A percentile compares a stretch with the other conserved stretches of the same genome.
These are phyloP conservation scores for Claviceps africana DNA, from an alignment of 2,329 filamentous ascomycete genomes.

Conservation along the genomic window DNA sequence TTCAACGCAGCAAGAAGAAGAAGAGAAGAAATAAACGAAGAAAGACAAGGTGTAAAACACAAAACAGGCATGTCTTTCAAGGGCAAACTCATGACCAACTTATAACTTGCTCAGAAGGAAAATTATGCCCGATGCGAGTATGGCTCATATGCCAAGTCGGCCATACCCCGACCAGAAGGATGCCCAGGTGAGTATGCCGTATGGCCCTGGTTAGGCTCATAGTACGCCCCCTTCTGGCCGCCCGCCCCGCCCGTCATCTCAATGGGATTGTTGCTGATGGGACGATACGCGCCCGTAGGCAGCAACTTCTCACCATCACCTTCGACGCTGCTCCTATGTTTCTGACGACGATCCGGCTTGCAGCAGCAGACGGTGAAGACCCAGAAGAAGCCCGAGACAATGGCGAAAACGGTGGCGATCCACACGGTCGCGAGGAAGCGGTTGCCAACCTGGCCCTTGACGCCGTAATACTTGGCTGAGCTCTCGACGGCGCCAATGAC, in stretches of 20 bases:
- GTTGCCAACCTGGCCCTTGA: conserved; percentile 51
- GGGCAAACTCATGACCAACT: neutral
- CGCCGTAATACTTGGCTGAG: conserved; percentile 56
- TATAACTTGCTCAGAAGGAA: too few species aligned
- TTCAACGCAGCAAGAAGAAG: neutral
- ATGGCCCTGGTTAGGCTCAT: conserved; percentile 19
- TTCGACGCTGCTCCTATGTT: conserved; percentile 17
- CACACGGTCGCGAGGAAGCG: conserved; percentile 61
- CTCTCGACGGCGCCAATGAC: conserved; percentile 41
- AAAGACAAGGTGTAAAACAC: too few species aligned
- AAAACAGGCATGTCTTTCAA: too few species aligned
- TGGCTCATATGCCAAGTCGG: conserved; percentile 48
- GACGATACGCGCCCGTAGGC: conserved; percentile 25
- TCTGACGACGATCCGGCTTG: conserved; percentile 32
- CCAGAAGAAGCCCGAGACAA: conserved; percentile 78
- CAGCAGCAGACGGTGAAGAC: conserved; percentile 86
- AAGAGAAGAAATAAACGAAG: neutral
- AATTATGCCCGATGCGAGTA: conserved; percentile 44
- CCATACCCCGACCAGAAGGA: conserved; percentile 27
- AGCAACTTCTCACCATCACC: conserved; percentile 38
- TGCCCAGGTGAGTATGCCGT: conserved; percentile 13
- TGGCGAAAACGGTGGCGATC: conserved; percentile 64
- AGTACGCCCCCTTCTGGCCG: conserved; percentile 11
- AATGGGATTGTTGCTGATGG: conserved; percentile 18
- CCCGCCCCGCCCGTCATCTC: conserved; percentile 20